These are phyloP conservation scores for Amanita exitialis DNA, from an alignment of 768 basidiomycete species.

Conservation along the genomic window DNA sequence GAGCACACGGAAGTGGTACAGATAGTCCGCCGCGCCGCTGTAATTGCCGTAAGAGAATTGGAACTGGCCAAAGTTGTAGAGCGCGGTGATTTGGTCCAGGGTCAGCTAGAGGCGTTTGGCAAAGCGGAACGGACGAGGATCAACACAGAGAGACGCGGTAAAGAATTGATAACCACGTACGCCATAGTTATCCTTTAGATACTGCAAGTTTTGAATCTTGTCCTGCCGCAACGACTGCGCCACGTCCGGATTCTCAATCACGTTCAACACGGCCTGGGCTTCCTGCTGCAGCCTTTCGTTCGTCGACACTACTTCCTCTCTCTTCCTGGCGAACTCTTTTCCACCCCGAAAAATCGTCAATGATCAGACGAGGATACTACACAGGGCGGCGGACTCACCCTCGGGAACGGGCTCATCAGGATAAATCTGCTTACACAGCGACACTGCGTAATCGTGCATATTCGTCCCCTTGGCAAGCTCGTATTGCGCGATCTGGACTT, in stretches of 20 bases:
- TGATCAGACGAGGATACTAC: neutral
- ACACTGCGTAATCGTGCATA: constrained; percentile 92
- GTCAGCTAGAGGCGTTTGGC: constrained; percentile 53
- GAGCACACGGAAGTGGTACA: constrained; percentile 97
- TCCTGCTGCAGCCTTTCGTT: constrained; percentile 82
- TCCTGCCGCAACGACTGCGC: constrained; percentile 91
- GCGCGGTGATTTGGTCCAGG: constrained; percentile 73
- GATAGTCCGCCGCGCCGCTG: constrained; percentile 91
- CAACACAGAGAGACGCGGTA: neutral
- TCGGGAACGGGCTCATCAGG: constrained; percentile 59
- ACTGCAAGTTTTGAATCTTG: constrained; percentile 92
- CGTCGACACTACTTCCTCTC: constrained; percentile 72
- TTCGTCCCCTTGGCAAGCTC: constrained; percentile 96
- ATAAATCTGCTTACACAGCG: constrained; percentile 69
- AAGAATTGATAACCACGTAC: constrained; percentile 33
- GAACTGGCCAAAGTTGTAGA: constrained; percentile 98
- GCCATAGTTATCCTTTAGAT: constrained; percentile 87
- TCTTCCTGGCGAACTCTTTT: constrained; percentile 82
- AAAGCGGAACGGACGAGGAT: neutral
- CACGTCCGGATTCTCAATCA: constrained; percentile 95
- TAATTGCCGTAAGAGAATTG: constrained; percentile 99
- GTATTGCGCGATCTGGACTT: constrained; percentile 89
- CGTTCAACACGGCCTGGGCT: constrained; percentile 87
- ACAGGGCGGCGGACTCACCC: constrained; percentile 32
- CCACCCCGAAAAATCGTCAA: constrained; percentile 4